phyloP scores from a whole-genome alignment of 495 filamentous ascomycete species.

The Acidiella bohemica region DNA sequence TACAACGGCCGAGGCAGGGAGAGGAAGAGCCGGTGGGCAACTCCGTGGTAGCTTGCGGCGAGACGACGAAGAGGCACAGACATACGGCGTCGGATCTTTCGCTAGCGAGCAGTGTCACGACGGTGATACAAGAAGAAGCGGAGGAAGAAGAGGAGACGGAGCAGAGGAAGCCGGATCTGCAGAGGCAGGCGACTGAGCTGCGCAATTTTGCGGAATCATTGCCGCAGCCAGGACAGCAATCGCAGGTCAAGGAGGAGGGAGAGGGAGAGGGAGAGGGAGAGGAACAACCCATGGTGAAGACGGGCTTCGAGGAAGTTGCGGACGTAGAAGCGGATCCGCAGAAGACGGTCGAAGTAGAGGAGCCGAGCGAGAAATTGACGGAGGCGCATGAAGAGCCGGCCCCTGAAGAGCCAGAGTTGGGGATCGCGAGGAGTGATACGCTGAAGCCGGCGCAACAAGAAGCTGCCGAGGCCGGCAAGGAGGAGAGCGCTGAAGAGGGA shows the following conservation, averaged over 20 bases:
- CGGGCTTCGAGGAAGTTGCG: neutral
- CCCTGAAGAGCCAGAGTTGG: neutral
- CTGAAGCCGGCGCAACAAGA: neutral
- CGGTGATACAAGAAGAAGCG: constrained; percentile 22
- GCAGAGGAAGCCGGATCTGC: neutral
- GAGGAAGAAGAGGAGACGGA: constrained; percentile 17
- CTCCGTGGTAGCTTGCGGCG: constrained; percentile 2
- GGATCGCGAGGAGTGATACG: neutral
- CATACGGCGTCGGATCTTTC: constrained; percentile 16
- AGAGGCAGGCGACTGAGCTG: neutral
- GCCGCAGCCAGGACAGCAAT: constrained; percentile 2
- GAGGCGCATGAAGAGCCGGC: neutral
- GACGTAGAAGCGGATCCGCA: neutral
- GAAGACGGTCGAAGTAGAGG: neutral
- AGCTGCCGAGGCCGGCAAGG: neutral
- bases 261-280: neutral
- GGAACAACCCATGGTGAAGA: no score
- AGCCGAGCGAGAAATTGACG: no score
- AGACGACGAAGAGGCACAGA: constrained; percentile 21
- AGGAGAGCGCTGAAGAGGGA: neutral
- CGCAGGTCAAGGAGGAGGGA: neutral
- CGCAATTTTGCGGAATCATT: constrained; percentile 1
- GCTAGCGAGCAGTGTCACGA: neutral
- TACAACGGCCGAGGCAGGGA: neutral
- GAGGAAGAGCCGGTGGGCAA: constrained; percentile 5